These are phyloP conservation scores for Aspergillus neoniger DNA, from an alignment of 2,329 filamentous ascomycete genomes.

Conservation along the genomic window DNA sequence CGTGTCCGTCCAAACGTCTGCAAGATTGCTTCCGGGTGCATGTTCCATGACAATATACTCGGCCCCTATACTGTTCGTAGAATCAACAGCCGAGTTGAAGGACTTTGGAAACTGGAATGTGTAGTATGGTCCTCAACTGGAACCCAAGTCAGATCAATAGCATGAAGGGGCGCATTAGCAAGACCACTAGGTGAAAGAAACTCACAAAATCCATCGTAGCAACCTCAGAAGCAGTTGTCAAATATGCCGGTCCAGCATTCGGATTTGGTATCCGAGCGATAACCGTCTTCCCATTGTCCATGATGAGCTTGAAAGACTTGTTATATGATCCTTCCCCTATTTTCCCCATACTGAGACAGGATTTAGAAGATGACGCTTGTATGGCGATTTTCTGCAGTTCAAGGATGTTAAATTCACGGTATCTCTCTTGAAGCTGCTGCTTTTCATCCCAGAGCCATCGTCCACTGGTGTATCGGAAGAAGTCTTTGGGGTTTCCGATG, in stretches of 20 bases:
- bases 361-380: not conserved
- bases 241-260: conserved; percentile 22
- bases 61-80: not conserved
- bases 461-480: conserved; percentile 1
- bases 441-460: conserved; percentile 9
- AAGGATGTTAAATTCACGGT: conserved; percentile 6
- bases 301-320: conserved; percentile 15
- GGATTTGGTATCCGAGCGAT: conserved; percentile 27
- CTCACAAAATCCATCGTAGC: conserved; percentile 23
- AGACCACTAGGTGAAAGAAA: not conserved
- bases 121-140: conserved; percentile 2
- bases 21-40: too few species aligned
- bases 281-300: conserved; percentile 20
- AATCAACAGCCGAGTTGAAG: not conserved
- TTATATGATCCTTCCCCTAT: not conserved
- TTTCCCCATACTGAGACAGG: not conserved
- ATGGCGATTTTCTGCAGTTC: not conserved
- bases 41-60: conserved; percentile 20
- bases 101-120: conserved; percentile 6
- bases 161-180: not conserved
- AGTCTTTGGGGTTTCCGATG: too few species aligned
- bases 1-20: too few species aligned
- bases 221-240: conserved; percentile 28
- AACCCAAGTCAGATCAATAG: not conserved
- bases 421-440: not conserved